Conservation (phyloP, 2,329 filamentous ascomycete genomes). For the Albifimbria verrucaria region DNA sequence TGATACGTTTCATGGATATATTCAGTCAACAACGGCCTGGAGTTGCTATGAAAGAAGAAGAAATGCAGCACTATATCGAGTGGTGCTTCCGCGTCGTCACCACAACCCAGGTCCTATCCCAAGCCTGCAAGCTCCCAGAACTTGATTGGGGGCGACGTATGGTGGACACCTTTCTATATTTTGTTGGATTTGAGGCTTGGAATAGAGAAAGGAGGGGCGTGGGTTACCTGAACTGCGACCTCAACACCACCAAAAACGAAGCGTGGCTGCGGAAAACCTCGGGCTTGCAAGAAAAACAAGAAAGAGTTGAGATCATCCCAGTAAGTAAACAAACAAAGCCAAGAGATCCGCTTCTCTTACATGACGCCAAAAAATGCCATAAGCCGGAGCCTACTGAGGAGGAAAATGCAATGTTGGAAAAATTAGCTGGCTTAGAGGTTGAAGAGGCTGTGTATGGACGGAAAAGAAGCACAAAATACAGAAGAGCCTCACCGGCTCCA, state of each 20-base stretch:
- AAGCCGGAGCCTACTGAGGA: background rate
- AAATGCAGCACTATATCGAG: background rate
- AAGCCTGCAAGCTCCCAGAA: background rate
- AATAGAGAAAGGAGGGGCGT: slow-evolving; percentile 2
- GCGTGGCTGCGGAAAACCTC: slow-evolving; percentile 4
- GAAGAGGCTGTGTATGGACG: slow-evolving; percentile 5
- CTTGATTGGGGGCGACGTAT: slow-evolving; percentile 4
- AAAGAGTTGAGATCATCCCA: background rate
- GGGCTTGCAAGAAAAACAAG: background rate
- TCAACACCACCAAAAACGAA: slow-evolving; percentile 3
- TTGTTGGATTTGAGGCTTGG: slow-evolving; percentile 10
- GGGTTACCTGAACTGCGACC: slow-evolving; percentile 2
- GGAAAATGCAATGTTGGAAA: background rate
- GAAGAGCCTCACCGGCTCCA: too few relatives aligned
- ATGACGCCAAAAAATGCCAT: background rate
- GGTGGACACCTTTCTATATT: slow-evolving; percentile 2
- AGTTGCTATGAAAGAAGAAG: background rate
- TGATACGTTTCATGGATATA: background rate
- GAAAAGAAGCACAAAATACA: slow-evolving; percentile 1
- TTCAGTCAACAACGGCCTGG: background rate
- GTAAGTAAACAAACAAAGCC: background rate
- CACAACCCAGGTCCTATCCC: background rate
- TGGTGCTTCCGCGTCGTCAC: background rate
- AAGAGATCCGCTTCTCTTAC: background rate
- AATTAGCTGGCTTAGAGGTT: slow-evolving; percentile 3